Conservation (phyloP, 78 protist species). For the Dictyostelium citrinum region DNA sequence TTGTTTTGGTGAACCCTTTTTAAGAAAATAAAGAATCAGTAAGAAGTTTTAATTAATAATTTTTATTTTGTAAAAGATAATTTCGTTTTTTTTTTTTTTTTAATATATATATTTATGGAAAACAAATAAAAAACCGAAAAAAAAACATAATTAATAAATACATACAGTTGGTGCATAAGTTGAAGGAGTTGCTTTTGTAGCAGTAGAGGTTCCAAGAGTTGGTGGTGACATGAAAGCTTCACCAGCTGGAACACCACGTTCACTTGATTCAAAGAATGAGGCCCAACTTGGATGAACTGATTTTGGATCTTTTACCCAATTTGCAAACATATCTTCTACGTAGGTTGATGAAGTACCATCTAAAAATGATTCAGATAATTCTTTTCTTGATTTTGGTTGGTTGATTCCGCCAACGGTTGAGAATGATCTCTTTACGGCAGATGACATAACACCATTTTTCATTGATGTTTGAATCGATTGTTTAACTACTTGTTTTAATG, state of each 20-base stretch:
- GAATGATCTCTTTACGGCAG: not conserved
- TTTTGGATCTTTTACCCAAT: conserved; percentile 70
- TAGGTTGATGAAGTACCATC: conserved; percentile 72
- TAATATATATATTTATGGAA: not conserved
- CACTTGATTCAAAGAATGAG: conserved; percentile 61
- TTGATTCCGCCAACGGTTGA: not conserved
- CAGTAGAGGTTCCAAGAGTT: conserved; percentile 32
- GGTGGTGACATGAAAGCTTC: conserved; percentile 81
- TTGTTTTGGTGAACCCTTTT: not conserved
- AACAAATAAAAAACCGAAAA: not conserved
- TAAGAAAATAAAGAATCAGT: not conserved
- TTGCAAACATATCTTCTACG: conserved; percentile 71
- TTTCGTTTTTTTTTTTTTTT: not conserved
- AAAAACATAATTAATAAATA: not conserved
- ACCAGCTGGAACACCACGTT: conserved; percentile 52
- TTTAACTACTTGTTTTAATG: not conserved
- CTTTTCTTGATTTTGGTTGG: conserved; percentile 69
- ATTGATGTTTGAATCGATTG: not conserved
- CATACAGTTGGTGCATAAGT: not conserved
- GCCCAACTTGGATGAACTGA: conserved; percentile 77
- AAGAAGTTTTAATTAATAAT: not conserved
- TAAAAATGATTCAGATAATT: conserved; percentile 77
- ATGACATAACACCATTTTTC: not conserved
- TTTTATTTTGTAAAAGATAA: not conserved
- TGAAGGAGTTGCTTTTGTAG: conserved; percentile 30